Evolutionary conservation across 1,139 yeast genomes (phyloP).

Genomic region (Pichia sp.): DNA sequence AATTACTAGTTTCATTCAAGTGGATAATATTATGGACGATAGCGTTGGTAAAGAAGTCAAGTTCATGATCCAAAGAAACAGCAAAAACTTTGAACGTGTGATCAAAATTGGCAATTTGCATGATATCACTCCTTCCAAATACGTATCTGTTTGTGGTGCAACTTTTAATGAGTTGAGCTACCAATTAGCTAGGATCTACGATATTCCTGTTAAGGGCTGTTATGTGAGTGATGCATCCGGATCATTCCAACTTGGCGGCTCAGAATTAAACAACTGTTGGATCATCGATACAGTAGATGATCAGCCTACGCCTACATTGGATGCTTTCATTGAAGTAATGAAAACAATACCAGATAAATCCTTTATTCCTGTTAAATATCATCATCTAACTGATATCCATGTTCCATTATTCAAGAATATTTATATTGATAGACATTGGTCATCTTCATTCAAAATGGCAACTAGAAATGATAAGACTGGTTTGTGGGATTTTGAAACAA

Average conservation of each 20-base stretch:
- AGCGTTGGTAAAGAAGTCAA: conserved; percentile 58
- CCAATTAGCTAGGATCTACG: conserved; percentile 81
- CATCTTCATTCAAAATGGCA: conserved; percentile 64
- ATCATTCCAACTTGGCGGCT: conserved; percentile 59
- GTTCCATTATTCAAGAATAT: conserved; percentile 60
- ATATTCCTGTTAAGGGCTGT: conserved; percentile 81
- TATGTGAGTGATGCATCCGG: conserved; percentile 76
- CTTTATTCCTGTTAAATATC: conserved; percentile 66
- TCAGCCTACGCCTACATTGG: conserved; percentile 65
- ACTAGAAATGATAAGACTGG: conserved; percentile 79
- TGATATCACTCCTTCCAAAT: conserved; percentile 74
- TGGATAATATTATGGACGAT: conserved; percentile 80
- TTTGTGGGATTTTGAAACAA: conserved; percentile 73
- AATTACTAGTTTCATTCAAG: conserved; percentile 67
- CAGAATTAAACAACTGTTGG: conserved; percentile 65
- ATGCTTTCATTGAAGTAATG: conserved; percentile 75
- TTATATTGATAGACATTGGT: conserved; percentile 84
- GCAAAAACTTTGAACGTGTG: conserved; percentile 47
- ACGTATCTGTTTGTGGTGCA: conserved; percentile 82
- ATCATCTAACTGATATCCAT: conserved; percentile 79
- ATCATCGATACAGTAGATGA: conserved; percentile 75
- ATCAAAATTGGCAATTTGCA: conserved; percentile 73
- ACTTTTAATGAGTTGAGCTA: conserved; percentile 80
- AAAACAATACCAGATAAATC: conserved; percentile 70
- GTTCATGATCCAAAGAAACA: conserved; percentile 71